Evolutionary conservation across 176 grass and related monocot genomes (phyloP), one percentile per base, ranked within the genome.

Genomic region (Oryza brachyantha): DNA sequence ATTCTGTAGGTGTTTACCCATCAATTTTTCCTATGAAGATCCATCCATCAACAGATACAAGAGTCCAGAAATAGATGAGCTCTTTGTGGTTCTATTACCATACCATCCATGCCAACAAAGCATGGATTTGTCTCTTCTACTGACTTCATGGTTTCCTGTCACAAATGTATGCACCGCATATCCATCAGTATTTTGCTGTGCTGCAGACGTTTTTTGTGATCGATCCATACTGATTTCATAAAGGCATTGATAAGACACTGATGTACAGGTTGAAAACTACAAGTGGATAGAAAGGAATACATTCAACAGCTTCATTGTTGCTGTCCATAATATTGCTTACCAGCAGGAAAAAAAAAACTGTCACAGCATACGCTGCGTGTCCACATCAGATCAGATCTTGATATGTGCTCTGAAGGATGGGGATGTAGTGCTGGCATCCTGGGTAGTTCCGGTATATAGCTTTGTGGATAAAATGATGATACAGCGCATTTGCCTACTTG

Each of bases 1-100:
- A 81, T 97, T 28, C 26, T 87, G 45, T 93, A 81, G 83, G 27
- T 48, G 39, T 38, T 45, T 41, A 35, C 39, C 41, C 34, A 43
- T 50, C 8, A 26, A 26, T 31, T 21, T 22, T 72, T 27, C 3
- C 59, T 9, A 12, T 34, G 59, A 45, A 66, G 35, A 60, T 12
- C 12, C 28, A 78, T 42, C 26, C n/a, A 4, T 74, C 37, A 37
- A 31, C 12, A 7, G 19, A 74, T 28, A 25, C 45, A 43, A 1
- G 59, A 37, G 79, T 29, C 27, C 36, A 28, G 36, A 37, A 46
- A 58, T 25, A 42, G 37, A 75, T 22, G 41, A 34, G 22, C 55
- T 68, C n/a, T 43, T 46, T 78, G n/a, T 62, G 38, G n/a, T 62
- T 78, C n/a, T n/a, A n/a, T 83, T 29, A 16, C 14, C 48, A 31